Evolutionary conservation across 2,329 filamentous ascomycete species (phyloP).

Genomic region (Penicillium glabrum): DNA sequence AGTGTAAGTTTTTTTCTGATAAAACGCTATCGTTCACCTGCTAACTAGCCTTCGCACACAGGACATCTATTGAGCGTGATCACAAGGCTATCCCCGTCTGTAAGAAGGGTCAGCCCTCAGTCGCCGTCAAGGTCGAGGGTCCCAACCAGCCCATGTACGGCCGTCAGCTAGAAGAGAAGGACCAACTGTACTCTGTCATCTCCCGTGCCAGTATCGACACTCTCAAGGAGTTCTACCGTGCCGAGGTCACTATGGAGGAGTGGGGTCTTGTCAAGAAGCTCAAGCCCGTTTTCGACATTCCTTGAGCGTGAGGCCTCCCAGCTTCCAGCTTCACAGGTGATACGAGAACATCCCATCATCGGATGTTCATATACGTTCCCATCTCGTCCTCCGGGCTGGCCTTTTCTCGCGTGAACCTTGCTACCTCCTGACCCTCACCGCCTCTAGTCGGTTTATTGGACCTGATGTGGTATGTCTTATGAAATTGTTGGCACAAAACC

Average conservation of each 20-base stretch:
- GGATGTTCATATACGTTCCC: conserved; percentile 2
- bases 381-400: conserved; percentile 1
- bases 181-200: conserved; percentile 83
- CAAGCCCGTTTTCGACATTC: conserved; percentile 90
- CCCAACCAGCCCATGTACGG: conserved; percentile 90
- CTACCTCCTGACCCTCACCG: background rate
- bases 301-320: conserved; percentile 45
- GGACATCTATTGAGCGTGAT: conserved; percentile 94
- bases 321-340: background rate
- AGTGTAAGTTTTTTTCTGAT: conserved; percentile 67
- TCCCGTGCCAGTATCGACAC: conserved; percentile 88
- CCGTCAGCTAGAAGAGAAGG: conserved; percentile 88
- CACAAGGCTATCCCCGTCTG: conserved; percentile 91
- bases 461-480: conserved; percentile 7
- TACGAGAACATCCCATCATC: background rate
- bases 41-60: conserved; percentile 40
- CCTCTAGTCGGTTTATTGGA: background rate
- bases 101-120: conserved; percentile 96
- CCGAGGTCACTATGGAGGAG: conserved; percentile 86
- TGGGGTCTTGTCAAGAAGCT: conserved; percentile 94
- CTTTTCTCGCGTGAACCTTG: background rate
- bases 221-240: conserved; percentile 91
- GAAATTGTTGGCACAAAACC: conserved; percentile 3
- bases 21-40: background rate
- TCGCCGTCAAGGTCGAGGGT: conserved; percentile 96